phyloP scores from a whole-genome alignment of 2,329 filamentous ascomycete genomes.

The Fusarium oxysporum region DNA sequence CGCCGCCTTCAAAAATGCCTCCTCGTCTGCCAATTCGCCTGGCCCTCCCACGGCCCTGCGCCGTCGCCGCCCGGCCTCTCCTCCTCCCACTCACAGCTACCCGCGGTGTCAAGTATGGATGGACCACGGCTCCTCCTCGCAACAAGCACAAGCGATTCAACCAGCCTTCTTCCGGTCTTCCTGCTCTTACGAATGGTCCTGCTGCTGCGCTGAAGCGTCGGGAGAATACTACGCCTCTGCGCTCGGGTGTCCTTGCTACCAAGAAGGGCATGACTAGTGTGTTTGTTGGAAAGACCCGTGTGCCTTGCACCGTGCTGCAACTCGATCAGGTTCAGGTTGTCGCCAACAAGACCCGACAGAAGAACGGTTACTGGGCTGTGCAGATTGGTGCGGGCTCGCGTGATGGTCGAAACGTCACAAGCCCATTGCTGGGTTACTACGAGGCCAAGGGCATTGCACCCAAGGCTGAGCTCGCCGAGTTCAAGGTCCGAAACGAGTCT shows the following conservation, averaged over 20 bases:
- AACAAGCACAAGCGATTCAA: constrained; percentile 71
- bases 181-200: constrained; percentile 66
- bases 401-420: constrained; percentile 79
- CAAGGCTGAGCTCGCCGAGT: constrained; percentile 87
- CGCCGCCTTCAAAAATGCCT: constrained; percentile 54
- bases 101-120: constrained; percentile 69
- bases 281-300: constrained; percentile 82
- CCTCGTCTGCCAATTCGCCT: constrained; percentile 58
- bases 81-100: constrained; percentile 59
- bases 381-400: constrained; percentile 86
- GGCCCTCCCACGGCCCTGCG: constrained; percentile 55
- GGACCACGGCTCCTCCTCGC: constrained; percentile 66
- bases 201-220: constrained; percentile 70
- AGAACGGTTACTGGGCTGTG: constrained; percentile 93
- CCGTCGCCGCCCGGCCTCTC: constrained; percentile 50
- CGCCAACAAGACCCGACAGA: constrained; percentile 81
- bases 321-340: constrained; percentile 93
- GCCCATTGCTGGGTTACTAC: constrained; percentile 88
- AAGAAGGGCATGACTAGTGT: constrained; percentile 98
- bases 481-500: constrained; percentile 78
- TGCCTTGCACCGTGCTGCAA: constrained; percentile 91
- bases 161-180: constrained; percentile 66
- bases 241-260: constrained; percentile 84
- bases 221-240: constrained; percentile 69
- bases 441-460: constrained; percentile 83